Percentiles rank a stretch among this genome's conserved stretches.
Conservation (phyloP, 1,139 yeast genomes). For the Diutina catenulata region DNA sequence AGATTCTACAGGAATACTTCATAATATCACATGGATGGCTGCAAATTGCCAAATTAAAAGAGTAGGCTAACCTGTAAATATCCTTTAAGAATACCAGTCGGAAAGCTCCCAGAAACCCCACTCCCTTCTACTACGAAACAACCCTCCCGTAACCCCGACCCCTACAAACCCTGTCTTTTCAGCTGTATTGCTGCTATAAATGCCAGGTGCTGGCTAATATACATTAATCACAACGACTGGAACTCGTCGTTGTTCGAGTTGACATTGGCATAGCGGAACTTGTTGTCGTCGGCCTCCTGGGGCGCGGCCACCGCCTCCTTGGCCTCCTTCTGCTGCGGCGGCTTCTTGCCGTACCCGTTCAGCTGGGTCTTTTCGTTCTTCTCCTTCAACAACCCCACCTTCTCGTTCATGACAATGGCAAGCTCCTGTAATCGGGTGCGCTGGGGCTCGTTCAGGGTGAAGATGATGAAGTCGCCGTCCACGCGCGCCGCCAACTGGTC, state of each 20-base stretch:
- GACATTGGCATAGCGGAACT: constrained; percentile 36
- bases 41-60: too few relatives aligned
- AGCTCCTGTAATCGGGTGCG: constrained; percentile 80
- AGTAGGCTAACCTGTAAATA: too few relatives aligned
- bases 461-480: constrained; percentile 54
- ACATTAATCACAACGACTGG: constrained; percentile 14
- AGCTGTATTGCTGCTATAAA: too few relatives aligned
- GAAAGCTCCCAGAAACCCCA: too few relatives aligned
- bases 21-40: too few relatives aligned
- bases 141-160: too few relatives aligned
- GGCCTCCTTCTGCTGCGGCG: constrained; percentile 23
- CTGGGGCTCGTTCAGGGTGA: constrained; percentile 65
- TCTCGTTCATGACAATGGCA: constrained; percentile 80
- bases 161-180: too few relatives aligned
- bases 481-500: neutral
- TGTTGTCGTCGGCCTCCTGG: constrained; percentile 26
- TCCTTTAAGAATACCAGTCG: too few relatives aligned
- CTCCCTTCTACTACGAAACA: too few relatives aligned
- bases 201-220: too few relatives aligned
- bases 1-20: too few relatives aligned
- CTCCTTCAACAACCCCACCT: constrained; percentile 69
- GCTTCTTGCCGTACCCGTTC: constrained; percentile 48
- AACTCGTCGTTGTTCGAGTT: constrained; percentile 37
- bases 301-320: constrained; percentile 17
- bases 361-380: constrained; percentile 78